These are phyloP conservation scores for Chlorella ohadii DNA, from an alignment of 139 green algal genomes.

Conservation along the genomic window DNA sequence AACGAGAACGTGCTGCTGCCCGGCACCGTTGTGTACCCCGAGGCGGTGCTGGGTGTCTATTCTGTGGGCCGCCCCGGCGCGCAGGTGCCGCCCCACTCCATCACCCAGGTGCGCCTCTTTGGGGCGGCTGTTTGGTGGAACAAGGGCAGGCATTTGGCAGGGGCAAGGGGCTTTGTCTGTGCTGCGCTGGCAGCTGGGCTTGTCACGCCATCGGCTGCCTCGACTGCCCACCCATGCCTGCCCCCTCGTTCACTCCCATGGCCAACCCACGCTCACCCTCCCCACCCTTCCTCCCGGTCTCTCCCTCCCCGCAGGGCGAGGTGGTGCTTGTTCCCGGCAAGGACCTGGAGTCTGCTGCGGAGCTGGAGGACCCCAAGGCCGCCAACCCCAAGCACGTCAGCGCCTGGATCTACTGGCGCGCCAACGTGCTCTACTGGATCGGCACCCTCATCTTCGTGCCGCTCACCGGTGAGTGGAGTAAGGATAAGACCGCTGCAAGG, in stretches of 20 bases:
- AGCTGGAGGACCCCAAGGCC: neutral
- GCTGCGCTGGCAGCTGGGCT: no score
- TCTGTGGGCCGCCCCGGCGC: neutral
- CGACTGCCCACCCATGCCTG: no score
- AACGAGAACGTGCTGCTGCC: neutral
- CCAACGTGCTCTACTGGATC: slow-evolving; percentile 1
- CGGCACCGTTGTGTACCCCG: neutral
- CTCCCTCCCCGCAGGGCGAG: neutral
- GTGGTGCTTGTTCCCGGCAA: neutral
- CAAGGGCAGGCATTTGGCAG: no score
- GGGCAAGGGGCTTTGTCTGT: no score
- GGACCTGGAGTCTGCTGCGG: neutral
- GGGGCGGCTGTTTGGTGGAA: no score
- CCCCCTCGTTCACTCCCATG: no score
- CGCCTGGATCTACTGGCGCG: neutral
- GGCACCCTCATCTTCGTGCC: neutral
- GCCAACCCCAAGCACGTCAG: neutral
- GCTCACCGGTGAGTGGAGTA: neutral
- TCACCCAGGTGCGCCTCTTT: neutral
- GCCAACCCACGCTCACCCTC: neutral
- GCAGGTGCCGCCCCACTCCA: neutral
- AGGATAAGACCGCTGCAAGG: no score
- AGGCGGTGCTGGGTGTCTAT: slow-evolving; percentile 3
- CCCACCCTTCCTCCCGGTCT: neutral
- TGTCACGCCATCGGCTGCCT: no score